phyloP scores from a whole-genome alignment of 129 eudicot genomes.

The Arctium minus region DNA sequence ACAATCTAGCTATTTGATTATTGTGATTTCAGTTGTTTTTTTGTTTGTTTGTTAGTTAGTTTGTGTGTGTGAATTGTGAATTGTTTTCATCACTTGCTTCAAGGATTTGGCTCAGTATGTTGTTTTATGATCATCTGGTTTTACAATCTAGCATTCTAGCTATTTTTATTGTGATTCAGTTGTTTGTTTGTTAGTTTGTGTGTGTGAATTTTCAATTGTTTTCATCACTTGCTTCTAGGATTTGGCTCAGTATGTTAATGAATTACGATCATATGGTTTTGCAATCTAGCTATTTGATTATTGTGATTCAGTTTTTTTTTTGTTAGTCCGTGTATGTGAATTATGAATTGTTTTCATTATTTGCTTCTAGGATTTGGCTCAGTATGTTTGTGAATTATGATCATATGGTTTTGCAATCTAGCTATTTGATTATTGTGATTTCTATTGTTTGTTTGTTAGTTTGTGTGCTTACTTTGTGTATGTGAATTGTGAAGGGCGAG shows the following conservation, averaged over 20 bases:
- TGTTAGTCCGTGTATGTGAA: not conserved
- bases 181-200: not conserved
- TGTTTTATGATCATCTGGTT: not conserved
- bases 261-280: not conserved
- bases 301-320: not conserved
- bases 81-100: no score
- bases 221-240: constrained; percentile 13
- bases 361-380: constrained; percentile 58
- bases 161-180: not conserved
- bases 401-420: not conserved
- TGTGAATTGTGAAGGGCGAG: constrained; percentile 51
- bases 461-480: not conserved
- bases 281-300: not conserved
- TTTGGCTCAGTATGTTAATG: constrained; percentile 55
- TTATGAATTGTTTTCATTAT: not conserved
- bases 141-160: not conserved
- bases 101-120: constrained; percentile 62
- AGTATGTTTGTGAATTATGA: constrained; percentile 38
- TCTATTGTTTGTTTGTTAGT: not conserved
- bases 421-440: not conserved
- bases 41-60: not conserved
- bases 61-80: constrained; percentile 9
- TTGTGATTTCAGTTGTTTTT: not conserved
- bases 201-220: not conserved
- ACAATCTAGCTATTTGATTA: not conserved